Base-by-base conservation (phyloP, 164 flowering plant species). In the Chimonanthus salicifolius region DNA sequence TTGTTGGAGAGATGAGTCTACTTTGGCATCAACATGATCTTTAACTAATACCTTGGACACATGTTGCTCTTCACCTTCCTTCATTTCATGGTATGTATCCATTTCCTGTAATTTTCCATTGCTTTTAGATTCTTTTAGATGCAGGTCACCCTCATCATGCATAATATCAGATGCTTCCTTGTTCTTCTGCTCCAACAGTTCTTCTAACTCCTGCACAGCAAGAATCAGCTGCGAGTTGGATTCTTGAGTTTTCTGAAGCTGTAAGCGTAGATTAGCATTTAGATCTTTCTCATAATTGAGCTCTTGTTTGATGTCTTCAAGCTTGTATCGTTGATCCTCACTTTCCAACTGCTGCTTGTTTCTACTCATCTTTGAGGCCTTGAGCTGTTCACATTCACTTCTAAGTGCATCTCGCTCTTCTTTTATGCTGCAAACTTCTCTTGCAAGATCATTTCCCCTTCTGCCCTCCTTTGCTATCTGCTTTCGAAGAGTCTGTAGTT, bases 191-290 rank as follows among this genome's bases (percentile, higher is more conserved):
- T 90, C 92, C 77, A 95, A 69, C 85, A 88, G 83, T 72, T 87
- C 91, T 64, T 95, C 98, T 3, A 92, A 85, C 77, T 95, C 96
- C 69, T 77, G 86, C 64, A 95, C 92, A 60, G 97, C 97, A 74
- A 90, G 92, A 78, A 93, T 82, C 78, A 95, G 74, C 82, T 93
- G 95, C 1, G 87, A 63, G 78, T 95, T 94, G 3, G 99, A 87
- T 67, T 95, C 95, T 78, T 94, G 98, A 11, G 95, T 95, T 82
- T 94, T 94, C 80, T 88, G 90, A 69, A 95, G 83, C 67, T 92
- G 99, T 69, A 95, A 64, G 65, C 84, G 85, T 49, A 95, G 95
- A 82, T 92, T 86, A 50, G 84, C 75, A 83, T 90, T 93, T 70
- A 88, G 78, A 47, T 90, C 92, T 81, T 90, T 94, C 72, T 90